Conservation (phyloP, 2,329 filamentous ascomycete species). For the Colletotrichum karsti region DNA sequence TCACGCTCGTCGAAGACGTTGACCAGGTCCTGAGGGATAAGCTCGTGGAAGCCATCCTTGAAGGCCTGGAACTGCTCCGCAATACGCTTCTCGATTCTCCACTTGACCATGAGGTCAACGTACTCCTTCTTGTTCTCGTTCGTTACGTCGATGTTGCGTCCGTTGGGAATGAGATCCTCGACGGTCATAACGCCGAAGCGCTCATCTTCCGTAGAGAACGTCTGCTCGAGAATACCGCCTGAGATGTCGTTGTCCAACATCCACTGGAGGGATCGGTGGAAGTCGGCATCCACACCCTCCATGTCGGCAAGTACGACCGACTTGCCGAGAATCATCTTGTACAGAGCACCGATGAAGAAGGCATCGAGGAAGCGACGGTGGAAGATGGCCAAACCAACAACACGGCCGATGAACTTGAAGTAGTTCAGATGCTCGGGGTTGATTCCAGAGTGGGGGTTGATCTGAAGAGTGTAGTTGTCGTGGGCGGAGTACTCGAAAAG, state of each 20-base stretch:
- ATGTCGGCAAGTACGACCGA: conserved; percentile 92
- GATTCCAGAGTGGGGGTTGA: conserved; percentile 98
- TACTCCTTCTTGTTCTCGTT: conserved; percentile 99
- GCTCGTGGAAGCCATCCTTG: conserved; percentile 95
- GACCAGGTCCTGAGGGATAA: conserved; percentile 95
- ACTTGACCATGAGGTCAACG: conserved; percentile 97
- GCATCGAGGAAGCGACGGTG: conserved; percentile 96
- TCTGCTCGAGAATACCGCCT: conserved; percentile 91
- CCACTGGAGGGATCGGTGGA: conserved; percentile 96
- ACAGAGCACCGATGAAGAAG: conserved; percentile 98
- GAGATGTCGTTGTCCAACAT: conserved; percentile 97
- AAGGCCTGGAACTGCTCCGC: conserved; percentile 99
- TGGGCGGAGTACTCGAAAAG: conserved; percentile 99
- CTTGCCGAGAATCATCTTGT: conserved; percentile 99
- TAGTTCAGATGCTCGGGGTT: conserved; percentile 99
- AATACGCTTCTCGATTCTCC: conserved; percentile 98
- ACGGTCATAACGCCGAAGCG: conserved; percentile 94
- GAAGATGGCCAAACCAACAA: conserved; percentile 97
- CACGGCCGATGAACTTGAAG: conserved; percentile 99
- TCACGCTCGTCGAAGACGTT: conserved; percentile 99
- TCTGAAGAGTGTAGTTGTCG: conserved; percentile 99
- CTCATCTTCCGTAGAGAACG: conserved; percentile 97
- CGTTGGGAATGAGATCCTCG: conserved; percentile 91
- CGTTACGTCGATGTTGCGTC: conserved; percentile 92
- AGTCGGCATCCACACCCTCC: conserved; percentile 98